These are phyloP conservation scores for Cladosporium sp. DNA, from an alignment of 2,329 filamentous ascomycete species.

Conservation along the genomic window DNA sequence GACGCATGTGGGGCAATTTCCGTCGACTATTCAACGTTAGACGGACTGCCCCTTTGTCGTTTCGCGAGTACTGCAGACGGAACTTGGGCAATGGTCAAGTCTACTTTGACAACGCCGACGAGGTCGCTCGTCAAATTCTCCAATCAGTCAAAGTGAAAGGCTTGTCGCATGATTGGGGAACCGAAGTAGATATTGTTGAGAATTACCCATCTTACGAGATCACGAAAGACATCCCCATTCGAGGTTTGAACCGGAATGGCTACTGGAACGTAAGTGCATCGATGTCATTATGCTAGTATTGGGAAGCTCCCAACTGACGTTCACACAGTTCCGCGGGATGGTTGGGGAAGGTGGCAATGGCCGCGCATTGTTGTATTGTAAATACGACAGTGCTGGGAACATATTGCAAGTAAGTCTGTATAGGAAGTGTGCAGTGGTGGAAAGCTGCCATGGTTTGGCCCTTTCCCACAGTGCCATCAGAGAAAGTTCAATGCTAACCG, in stretches of 20 bases:
- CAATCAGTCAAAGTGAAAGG: background rate
- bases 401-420: background rate
- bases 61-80: background rate
- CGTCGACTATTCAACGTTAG: background rate
- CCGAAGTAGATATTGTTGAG: background rate
- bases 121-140: background rate
- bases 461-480: background rate
- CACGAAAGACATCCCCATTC: background rate
- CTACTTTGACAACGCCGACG: background rate
- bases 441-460: background rate
- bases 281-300: background rate
- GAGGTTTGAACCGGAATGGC: background rate
- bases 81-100: background rate
- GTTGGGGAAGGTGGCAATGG: constrained; percentile 4
- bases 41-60: background rate
- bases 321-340: background rate
- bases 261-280: background rate
- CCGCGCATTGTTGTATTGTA: background rate
- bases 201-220: background rate
- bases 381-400: background rate
- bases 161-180: background rate
- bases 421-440: background rate
- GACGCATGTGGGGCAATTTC: background rate
- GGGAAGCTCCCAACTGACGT: background rate
- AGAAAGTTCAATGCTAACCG: background rate